These are phyloP conservation scores for Erodium maritimum DNA, from an alignment of 345 rosid species.

Conservation along the genomic window DNA sequence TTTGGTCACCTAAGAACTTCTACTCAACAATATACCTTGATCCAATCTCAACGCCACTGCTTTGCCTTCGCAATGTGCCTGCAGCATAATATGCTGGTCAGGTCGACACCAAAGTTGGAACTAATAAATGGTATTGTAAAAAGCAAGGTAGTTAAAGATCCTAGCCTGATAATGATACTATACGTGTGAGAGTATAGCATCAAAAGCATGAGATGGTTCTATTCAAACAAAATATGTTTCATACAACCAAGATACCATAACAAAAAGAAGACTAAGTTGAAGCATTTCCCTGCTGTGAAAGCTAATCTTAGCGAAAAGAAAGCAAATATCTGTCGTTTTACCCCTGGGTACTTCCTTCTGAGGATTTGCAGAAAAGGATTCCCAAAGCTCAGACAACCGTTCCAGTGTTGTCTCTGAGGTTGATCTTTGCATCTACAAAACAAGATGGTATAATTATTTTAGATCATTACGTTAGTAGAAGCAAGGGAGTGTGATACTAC, in stretches of 20 bases:
- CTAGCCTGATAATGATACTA: not conserved
- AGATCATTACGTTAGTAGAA: not conserved
- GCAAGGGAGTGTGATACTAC: not conserved
- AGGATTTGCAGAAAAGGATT: conserved; percentile 52
- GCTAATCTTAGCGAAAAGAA: not conserved
- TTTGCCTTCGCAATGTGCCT: conserved; percentile 60
- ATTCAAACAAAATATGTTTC: not conserved
- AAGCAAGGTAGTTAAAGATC: not conserved
- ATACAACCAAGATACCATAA: not conserved
- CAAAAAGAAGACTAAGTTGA: not conserved
- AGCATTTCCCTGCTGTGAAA: not conserved
- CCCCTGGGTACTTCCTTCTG: conserved; percentile 56
- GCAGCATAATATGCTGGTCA: conserved; percentile 11
- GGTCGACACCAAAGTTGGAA: not conserved
- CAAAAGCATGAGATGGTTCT: not conserved
- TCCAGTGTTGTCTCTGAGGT: conserved; percentile 77
- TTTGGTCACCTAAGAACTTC: conserved; percentile 3
- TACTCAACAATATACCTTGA: conserved; percentile 31
- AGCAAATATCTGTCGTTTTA: conserved; percentile 14
- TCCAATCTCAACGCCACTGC: conserved; percentile 53
- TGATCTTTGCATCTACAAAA: conserved; percentile 51
- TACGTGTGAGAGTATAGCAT: too few species aligned
- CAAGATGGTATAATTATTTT: not conserved
- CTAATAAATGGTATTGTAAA: not conserved
- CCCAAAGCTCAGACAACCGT: conserved; percentile 54